Evolutionary conservation across 345 rosid genomes (phyloP).

Genomic region (Bruguiera sexangula): DNA sequence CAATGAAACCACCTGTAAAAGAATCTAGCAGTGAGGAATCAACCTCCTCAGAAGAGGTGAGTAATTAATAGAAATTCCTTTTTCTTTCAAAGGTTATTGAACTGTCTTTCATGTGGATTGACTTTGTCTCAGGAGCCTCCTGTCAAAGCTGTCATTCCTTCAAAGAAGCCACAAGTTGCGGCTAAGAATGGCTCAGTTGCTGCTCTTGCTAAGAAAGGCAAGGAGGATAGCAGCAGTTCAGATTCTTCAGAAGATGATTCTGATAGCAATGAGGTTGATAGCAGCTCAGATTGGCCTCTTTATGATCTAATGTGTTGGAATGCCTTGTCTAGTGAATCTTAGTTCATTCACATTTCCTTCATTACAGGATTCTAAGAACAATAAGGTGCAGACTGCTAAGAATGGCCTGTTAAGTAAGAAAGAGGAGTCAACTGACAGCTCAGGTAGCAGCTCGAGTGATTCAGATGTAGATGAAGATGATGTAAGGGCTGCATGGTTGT

Average conservation of each 20-base stretch:
- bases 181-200: conserved; percentile 29
- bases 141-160: conserved; percentile 7
- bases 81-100: background rate
- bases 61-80: background rate
- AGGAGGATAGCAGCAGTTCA: conserved; percentile 35
- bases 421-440: conserved; percentile 23
- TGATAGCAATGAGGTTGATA: conserved; percentile 34
- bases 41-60: conserved; percentile 37
- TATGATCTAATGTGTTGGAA: no score
- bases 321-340: background rate
- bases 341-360: background rate
- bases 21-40: conserved; percentile 34
- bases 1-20: conserved; percentile 32
- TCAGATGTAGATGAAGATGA: no score
- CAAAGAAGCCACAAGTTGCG: conserved; percentile 22
- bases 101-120: background rate
- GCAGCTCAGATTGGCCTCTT: background rate
- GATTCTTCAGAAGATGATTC: conserved; percentile 48
- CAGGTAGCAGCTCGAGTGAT: background rate
- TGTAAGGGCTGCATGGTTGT: background rate
- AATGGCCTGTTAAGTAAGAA: conserved; percentile 19
- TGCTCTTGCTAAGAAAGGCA: conserved; percentile 35
- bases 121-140: conserved; percentile 36
- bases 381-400: conserved; percentile 11
- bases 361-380: conserved; percentile 26